phyloP scores from a whole-genome alignment of 2,329 filamentous ascomycete genomes.

The Curvularia eragrostidis region DNA sequence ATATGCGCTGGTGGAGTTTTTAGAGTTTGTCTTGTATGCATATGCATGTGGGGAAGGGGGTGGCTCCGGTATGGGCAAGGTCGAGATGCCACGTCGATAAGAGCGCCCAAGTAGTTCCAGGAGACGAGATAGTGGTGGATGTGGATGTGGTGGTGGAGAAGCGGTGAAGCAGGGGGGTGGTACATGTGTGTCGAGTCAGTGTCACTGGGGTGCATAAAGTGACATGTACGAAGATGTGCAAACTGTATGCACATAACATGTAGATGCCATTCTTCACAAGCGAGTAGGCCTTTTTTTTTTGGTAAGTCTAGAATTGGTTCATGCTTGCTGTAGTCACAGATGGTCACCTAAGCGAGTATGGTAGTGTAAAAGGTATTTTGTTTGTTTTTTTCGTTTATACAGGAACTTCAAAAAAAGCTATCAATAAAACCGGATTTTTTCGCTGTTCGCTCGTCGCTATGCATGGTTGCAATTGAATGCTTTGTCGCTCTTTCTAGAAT shows the following conservation, averaged over 20 bases:
- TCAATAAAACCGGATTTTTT: background rate
- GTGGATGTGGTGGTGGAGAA: background rate
- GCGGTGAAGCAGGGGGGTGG: background rate
- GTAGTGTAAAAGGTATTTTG: background rate
- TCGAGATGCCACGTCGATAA: background rate
- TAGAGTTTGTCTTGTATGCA: background rate
- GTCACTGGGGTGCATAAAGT: constrained; percentile 1
- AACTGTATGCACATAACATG: background rate
- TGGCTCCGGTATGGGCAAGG: background rate
- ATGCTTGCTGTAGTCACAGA: background rate
- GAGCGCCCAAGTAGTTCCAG: background rate
- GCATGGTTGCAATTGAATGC: constrained; percentile 7
- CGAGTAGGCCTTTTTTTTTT: background rate
- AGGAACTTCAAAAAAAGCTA: background rate
- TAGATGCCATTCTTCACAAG: background rate
- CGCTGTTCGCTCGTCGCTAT: constrained; percentile 2
- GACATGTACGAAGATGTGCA: background rate
- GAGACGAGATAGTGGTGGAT: background rate
- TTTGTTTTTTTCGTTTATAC: background rate
- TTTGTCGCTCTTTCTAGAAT: constrained; percentile 5
- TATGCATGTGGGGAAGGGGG: background rate
- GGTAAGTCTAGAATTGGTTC: background rate
- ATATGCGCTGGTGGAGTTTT: background rate
- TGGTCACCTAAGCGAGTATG: background rate
- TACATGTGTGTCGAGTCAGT: background rate